Base-by-base conservation (phyloP, 139 green algal species). In the Chlorokybus atmophyticus region DNA sequence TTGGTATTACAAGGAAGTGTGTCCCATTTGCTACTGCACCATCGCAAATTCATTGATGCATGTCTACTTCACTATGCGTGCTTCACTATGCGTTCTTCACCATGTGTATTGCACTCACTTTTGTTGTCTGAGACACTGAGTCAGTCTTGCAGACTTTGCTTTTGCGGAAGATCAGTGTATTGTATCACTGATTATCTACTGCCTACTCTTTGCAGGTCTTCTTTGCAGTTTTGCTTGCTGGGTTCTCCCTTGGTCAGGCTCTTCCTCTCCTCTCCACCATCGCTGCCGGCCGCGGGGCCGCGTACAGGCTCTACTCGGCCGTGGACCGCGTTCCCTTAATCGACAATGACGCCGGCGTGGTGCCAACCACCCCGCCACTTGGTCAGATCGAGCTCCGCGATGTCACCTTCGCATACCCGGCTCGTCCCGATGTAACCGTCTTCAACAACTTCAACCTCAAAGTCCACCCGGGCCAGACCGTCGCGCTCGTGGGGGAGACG, bases 401-500 rank as follows among this genome's bases (percentile, higher is more conserved):
- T 30, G 77, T 95, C 25, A 24, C 39, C 3, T 95, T 95, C 67
- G 3, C 44, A 29, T 95, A 95, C 75, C 87, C 87, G 7, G 60
- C 77, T 0, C 64, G 83, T 3, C 38, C 47, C 42, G 60, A 74
- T 66, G 25, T 60, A 6, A 32, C 6, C 60, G 52, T 78, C 2
- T 77, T 76, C 48, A 3, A 68, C 19, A 40, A 66, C 29, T 67
- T 82, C 26, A 59, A 29, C 2, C 23, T 70, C 0, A 17, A 8
- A 0, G 42, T 84, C 4, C 23, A 55, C 3, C 67, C 83, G n/a
- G 89, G 89, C 7, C 76, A 80, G 38, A 93, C 85, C 0, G 76
- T 91, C 14, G 89, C 89, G 10, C 77, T 97, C 26, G 88, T 95
- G 19, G 88, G 89, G 32, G 70, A 79, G 61, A 83, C 60, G 42